A percentile compares a stretch with the other conserved stretches of the same genome.
Conservation (phyloP, 139 green algal species). For the Zygnema cylindricum region DNA sequence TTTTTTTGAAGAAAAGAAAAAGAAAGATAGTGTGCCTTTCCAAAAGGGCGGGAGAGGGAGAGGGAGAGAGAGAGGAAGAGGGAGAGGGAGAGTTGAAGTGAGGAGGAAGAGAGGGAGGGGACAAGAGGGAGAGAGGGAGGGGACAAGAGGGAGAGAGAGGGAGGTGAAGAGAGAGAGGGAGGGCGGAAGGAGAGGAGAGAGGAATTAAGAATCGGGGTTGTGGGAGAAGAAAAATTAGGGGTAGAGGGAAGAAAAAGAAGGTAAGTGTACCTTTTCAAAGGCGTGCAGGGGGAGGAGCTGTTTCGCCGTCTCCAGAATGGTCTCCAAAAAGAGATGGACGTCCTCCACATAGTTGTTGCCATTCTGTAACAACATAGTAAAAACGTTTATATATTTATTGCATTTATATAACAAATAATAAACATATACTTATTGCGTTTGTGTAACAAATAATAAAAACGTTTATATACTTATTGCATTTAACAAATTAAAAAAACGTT, state of each 20-base stretch:
- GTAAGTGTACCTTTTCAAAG: conserved; percentile 41
- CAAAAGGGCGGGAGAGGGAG: conserved; percentile 1
- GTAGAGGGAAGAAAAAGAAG: neutral
- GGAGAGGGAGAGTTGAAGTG: neutral
- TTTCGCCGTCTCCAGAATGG: conserved; percentile 51
- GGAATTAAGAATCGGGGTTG: neutral
- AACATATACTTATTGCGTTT: too few species aligned
- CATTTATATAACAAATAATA: too few species aligned
- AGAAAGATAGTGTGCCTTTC: too few species aligned
- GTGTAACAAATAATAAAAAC: too few species aligned
- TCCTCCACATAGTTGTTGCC: conserved; percentile 55
- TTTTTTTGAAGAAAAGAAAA: too few species aligned
- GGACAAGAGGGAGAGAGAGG: too few species aligned
- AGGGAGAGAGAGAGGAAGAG: neutral
- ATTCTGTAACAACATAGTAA: too few species aligned
- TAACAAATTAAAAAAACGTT: too few species aligned
- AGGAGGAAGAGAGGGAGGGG: neutral
- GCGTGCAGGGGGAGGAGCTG: conserved; percentile 47
- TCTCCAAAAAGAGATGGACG: conserved; percentile 57
- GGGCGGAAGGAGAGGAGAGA: neutral
- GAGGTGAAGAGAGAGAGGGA: neutral
- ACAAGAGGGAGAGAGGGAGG: neutral
- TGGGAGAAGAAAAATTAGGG: neutral
- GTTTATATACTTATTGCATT: too few species aligned
- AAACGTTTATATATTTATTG: too few species aligned